Base-by-base conservation (phyloP, 2,329 filamentous ascomycete genomes). In the Botrytis medusae region DNA sequence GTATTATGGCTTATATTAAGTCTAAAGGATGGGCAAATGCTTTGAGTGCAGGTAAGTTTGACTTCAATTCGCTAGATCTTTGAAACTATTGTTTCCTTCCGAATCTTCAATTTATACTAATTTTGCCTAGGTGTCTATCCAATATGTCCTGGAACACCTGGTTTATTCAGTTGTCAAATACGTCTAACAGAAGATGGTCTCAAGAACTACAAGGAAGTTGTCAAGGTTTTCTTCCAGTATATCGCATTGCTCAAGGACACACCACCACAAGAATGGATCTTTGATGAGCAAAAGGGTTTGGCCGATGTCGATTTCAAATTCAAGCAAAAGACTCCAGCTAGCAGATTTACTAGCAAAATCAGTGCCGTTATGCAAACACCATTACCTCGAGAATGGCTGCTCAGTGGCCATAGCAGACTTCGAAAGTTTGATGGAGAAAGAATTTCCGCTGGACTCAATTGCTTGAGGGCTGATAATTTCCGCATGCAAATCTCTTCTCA, bases 261-360 rank as follows among this genome's bases (percentile, higher is more conserved):
- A 3, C 88, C 92, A 8, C 95, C 95, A 0, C 92, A 97, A 77
- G 87, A 97, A 81, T 98, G 96, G 96, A 94, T 98, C 73, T 95
- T 96, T 74, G 89, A 97, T 46, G 96, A 99, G 83, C 92, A 96
- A 82, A 95, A 94, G 82, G 91, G 91, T 51, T 90, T 98, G 84
- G 91, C 93, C 62, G 95, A 98, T 77, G 93, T 98, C 20, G 93
- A 97, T 78, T 99, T 99, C 86, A 93, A 92, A 77, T 99, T 97
- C 83, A 93, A 91, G 83, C 93, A 98, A 81, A 98, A 98, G 85
- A 93, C 91, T 2, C 93, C 93, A 1, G 94, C 95, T 2, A 96
- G 92, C 80, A 89, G 92, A 42, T 98, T 98, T 79, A 96, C 94
- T 0, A 97, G 94, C 84, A 90, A 89, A 74, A 90, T 94, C 76